Evolutionary conservation across 306 rosid species (phyloP).

Genomic region (Boehmeria nivea): DNA sequence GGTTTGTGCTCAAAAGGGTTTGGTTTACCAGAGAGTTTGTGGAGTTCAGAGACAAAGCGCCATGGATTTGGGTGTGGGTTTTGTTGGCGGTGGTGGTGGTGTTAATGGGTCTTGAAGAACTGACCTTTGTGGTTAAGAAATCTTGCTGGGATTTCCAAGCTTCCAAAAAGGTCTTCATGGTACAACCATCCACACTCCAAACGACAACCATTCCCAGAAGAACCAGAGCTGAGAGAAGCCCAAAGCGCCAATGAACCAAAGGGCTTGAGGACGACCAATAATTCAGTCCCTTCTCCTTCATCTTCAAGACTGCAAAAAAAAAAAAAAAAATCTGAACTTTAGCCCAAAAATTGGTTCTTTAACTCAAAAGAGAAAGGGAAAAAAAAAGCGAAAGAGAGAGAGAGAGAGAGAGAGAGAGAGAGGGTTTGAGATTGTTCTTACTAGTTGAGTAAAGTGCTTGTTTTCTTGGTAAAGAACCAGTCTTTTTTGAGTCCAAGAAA

Average conservation of each 20-base stretch:
- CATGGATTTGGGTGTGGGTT: slow-evolving; percentile 32
- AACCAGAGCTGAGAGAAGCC: slow-evolving; percentile 47
- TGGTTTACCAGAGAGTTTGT: slow-evolving; percentile 18
- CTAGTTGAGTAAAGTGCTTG: neutral
- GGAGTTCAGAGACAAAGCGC: slow-evolving; percentile 14
- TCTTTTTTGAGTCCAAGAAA: no score
- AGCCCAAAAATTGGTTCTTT: no score
- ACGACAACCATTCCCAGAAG: slow-evolving; percentile 47
- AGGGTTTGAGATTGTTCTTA: neutral
- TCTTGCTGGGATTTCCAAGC: slow-evolving; percentile 50
- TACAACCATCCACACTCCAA: slow-evolving; percentile 66
- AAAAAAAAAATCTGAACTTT: neutral
- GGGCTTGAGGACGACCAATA: slow-evolving; percentile 29
- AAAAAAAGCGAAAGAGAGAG: neutral
- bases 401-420: neutral
- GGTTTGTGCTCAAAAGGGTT: slow-evolving; percentile 24
- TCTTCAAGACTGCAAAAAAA: slow-evolving; percentile 25
- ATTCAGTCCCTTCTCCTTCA: slow-evolving; percentile 55
- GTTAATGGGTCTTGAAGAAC: neutral
- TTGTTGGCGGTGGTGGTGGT: slow-evolving; percentile 2
- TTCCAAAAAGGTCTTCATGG: slow-evolving; percentile 40
- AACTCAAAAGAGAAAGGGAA: neutral
- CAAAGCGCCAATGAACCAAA: slow-evolving; percentile 55
- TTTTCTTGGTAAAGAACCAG: neutral
- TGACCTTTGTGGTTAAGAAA: slow-evolving; percentile 28